A percentile compares a stretch with the other conserved stretches of the same genome.
Conservation (phyloP, 2,329 filamentous ascomycete genomes). For the Fusarium sulawesiense region DNA sequence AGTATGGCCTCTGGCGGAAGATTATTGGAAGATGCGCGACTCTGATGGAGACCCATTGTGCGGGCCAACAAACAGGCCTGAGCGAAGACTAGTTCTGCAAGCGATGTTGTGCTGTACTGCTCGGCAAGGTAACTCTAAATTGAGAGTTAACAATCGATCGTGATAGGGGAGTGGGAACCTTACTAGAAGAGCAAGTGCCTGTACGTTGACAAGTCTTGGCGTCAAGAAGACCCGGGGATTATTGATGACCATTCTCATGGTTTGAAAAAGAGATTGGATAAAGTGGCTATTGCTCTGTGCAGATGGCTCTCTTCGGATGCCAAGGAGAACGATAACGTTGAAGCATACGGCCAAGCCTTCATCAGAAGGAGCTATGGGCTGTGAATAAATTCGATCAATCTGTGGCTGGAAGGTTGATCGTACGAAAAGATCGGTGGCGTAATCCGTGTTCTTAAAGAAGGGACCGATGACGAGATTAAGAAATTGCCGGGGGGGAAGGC, state of each 20-base stretch:
- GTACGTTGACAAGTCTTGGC: constrained; percentile 43
- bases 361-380: constrained; percentile 32
- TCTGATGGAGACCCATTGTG: constrained; percentile 45
- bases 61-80: constrained; percentile 44
- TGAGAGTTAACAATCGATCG: not conserved
- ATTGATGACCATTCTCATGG: constrained; percentile 43
- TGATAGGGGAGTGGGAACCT: not conserved
- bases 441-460: constrained; percentile 42
- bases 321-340: constrained; percentile 42
- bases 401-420: constrained; percentile 39
- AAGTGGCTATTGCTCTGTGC: constrained; percentile 42
- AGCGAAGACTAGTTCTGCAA: constrained; percentile 43
- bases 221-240: constrained; percentile 44
- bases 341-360: constrained; percentile 46
- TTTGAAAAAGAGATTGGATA: constrained; percentile 43
- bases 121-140: constrained; percentile 43
- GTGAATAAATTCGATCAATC: constrained; percentile 42
- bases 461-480: constrained; percentile 42
- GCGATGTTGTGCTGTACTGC: constrained; percentile 41
- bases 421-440: constrained; percentile 44
- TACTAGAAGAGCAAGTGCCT: constrained; percentile 44
- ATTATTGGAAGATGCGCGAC: constrained; percentile 15
- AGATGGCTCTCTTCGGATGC: constrained; percentile 41
- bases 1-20: constrained; percentile 19
- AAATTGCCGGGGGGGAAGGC: constrained; percentile 43